Conservation (phyloP, 2,329 filamentous ascomycete species). For the Dactylonectria estremocensis region DNA sequence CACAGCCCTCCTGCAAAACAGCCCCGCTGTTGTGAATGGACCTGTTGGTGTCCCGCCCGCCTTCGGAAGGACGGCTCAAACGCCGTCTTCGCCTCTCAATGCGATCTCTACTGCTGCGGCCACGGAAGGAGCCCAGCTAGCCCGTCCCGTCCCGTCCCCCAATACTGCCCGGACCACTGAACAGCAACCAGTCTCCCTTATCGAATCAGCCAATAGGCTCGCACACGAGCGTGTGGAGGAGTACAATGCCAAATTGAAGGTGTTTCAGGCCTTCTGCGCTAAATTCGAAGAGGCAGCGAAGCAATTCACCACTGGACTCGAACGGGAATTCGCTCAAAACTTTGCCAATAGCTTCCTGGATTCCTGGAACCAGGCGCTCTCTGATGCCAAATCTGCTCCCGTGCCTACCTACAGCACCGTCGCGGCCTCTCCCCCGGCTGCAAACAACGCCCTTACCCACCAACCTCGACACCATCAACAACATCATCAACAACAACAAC, state of each 20-base stretch:
- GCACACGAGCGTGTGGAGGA: constrained; percentile 13
- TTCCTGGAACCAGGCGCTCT: constrained; percentile 28
- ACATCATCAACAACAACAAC: constrained; percentile 9
- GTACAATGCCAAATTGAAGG: constrained; percentile 31
- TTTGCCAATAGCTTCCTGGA: constrained; percentile 22
- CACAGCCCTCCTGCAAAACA: too few relatives aligned
- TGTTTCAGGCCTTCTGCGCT: constrained; percentile 32
- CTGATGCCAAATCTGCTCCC: constrained; percentile 9
- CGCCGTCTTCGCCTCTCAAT: too few relatives aligned
- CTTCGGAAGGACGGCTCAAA: too few relatives aligned
- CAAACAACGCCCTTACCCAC: constrained; percentile 8
- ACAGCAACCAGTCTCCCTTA: too few relatives aligned
- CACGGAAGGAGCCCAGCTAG: too few relatives aligned
- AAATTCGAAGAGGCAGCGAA: constrained; percentile 8
- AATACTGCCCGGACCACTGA: neutral
- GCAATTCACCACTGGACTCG: too few relatives aligned
- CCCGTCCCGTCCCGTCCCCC: too few relatives aligned
- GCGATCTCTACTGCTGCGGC: too few relatives aligned
- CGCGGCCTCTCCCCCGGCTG: neutral
- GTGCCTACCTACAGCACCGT: constrained; percentile 1
- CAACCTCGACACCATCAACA: neutral
- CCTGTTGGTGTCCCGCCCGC: too few relatives aligned
- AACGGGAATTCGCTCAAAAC: too few relatives aligned
- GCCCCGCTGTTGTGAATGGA: too few relatives aligned
- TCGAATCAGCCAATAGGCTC: constrained; percentile 1